Base-by-base conservation (phyloP, 164 flowering plant genomes). In the Hamamelis virginiana region DNA sequence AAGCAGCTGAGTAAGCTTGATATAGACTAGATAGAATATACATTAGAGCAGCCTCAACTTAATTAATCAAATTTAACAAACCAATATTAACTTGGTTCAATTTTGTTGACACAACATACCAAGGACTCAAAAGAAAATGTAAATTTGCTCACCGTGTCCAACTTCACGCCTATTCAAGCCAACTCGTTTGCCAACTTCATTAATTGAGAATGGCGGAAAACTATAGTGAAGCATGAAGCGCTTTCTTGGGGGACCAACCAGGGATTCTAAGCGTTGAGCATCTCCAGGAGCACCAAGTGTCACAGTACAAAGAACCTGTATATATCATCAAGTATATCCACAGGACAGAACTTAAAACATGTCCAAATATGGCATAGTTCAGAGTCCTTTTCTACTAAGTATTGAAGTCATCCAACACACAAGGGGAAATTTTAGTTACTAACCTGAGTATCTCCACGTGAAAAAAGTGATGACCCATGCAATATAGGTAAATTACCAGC, bases 201-300 rank as follows among this genome's bases (percentile, higher is more conserved):
- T 92, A 53, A 87, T 95, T 23, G 89, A 91, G 73, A 81, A 95
- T 66, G 99, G 98, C 25, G 99, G 99, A 74, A 95, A 95, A 79
- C 88, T 90, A 70, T 95, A 95, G 70, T 95, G 99, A 80, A 95
- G 99, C 99, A 95, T 95, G 83, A 95, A 95, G 59, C 94, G 91
- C 79, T 95, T 95, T 25, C 75, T 81, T 38, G 99, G 78, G 8
- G 97, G 94, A 44, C 98, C 97, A 72, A 95, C 97, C 38, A 95
- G 43, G 65, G 99, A 92, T 8, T 86, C 93, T 80, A 95, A 77
- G 21, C 80, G 84, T 76, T 95, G 99, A 76, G 99, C 98, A 78
- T 95, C 97, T 66, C 82, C 89, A 28, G 93, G 99, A 69, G 99
- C 89, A 13, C 98, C 98, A 77, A 92, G 91, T 48, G 99, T 95